phyloP scores from a whole-genome alignment of 1,284 basidiomycete species.

The Leccinum subrobustum region DNA sequence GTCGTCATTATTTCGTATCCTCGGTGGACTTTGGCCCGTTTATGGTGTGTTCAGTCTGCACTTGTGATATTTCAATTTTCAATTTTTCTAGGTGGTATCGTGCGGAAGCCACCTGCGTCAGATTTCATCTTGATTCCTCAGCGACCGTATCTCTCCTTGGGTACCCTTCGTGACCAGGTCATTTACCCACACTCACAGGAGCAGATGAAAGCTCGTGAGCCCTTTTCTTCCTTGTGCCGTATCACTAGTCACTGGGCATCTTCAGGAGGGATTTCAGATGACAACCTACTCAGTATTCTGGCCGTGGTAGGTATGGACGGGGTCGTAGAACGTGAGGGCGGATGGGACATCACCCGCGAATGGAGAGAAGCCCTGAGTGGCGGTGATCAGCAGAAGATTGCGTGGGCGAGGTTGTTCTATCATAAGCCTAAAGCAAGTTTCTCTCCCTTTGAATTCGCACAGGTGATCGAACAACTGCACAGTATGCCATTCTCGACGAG shows the following conservation, averaged over 20 bases:
- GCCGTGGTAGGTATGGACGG: constrained; percentile 82
- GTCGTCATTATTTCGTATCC: constrained; percentile 89
- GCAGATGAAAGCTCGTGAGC: constrained; percentile 73
- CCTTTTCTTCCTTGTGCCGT: background rate
- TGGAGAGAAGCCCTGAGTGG: constrained; percentile 94
- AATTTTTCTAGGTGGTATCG: constrained; percentile 62
- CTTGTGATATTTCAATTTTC: background rate
- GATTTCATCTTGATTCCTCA: constrained; percentile 97
- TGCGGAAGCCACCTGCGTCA: constrained; percentile 88
- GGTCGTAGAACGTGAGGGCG: constrained; percentile 94
- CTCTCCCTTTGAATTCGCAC: background rate
- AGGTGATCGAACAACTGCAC: constrained; percentile 3
- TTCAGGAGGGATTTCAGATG: constrained; percentile 70
- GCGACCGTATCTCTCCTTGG: constrained; percentile 89
- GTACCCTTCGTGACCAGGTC: constrained; percentile 92
- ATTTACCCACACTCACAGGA: constrained; percentile 83
- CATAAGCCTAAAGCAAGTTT: constrained; percentile 81
- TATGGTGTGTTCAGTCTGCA: constrained; percentile 54
- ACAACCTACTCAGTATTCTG: constrained; percentile 74
- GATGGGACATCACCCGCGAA: constrained; percentile 87
- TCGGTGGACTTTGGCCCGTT: constrained; percentile 97
- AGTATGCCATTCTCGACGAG: constrained; percentile 97
- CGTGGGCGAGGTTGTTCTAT: constrained; percentile 96
- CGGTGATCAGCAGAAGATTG: constrained; percentile 88
- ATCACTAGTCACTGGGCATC: constrained; percentile 5